Percentiles rank a stretch among this genome's conserved stretches.
phyloP scores from a whole-genome alignment of 2,329 filamentous ascomycete species.

The Diplodia intermedia region DNA sequence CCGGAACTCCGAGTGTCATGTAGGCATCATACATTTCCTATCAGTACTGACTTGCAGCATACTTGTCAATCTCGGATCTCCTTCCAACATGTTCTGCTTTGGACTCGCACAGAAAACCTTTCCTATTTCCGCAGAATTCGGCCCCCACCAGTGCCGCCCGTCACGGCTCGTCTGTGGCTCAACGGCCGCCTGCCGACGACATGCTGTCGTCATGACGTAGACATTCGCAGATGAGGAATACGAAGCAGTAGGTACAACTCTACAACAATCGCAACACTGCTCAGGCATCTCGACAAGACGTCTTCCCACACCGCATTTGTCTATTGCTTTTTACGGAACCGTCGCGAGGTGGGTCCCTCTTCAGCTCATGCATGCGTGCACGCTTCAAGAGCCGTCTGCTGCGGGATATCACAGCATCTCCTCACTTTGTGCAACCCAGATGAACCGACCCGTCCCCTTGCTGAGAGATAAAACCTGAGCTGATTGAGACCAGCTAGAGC shows the following conservation, averaged over 20 bases:
- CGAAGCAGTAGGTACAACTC: not conserved
- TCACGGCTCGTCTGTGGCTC: not conserved
- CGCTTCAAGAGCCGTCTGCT: constrained; percentile 12
- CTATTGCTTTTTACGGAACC: not conserved
- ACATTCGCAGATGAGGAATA: not conserved
- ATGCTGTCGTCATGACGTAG: constrained; percentile 4
- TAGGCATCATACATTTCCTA: too few relatives aligned
- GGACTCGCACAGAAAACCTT: too few relatives aligned
- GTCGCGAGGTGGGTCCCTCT: not conserved
- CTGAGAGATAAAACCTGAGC: not conserved
- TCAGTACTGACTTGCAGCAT: too few relatives aligned
- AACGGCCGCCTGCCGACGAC: not conserved
- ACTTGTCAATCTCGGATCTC: too few relatives aligned
- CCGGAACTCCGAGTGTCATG: too few relatives aligned
- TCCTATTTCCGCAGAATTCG: too few relatives aligned
- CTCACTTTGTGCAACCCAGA: constrained; percentile 14
- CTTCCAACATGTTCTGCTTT: too few relatives aligned
- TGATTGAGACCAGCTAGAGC: not conserved
- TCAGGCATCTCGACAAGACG: not conserved
- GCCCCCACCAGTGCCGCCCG: not conserved
- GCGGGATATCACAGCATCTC: constrained; percentile 5
- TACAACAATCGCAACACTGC: not conserved
- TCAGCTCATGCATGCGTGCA: constrained; percentile 19
- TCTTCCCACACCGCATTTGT: not conserved
- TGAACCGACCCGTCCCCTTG: not conserved